Base-by-base conservation (phyloP, 2,329 filamentous ascomycete species). In the Phialophora tarda region DNA sequence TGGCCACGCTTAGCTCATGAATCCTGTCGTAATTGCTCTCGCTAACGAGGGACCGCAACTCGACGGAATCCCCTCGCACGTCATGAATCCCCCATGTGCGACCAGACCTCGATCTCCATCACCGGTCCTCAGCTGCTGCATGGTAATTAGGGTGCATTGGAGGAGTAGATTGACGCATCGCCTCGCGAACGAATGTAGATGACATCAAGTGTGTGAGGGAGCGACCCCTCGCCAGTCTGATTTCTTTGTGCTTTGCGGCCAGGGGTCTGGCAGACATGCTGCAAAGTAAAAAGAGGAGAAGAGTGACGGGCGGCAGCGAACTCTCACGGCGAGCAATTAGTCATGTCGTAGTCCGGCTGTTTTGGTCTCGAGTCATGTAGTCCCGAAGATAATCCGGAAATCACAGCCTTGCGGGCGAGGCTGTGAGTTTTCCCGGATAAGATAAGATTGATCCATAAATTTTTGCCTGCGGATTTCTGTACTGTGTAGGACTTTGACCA, bases 381-480 rank as follows among this genome's bases (percentile, higher is more conserved):
- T 17, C 1, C 48, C 21, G 23, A 28, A 26, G 23, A 51, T 11
- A 4, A 28, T 4, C 48, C 47, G 47, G 21, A 7, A 1, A 23
- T 21, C 47, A 17, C 21, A 41, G 34, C 34, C 34, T 41, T 41
- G 34, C 34, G 14, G 12, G 11, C 34, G 34, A 41, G 14, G 34
- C 3, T 41, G 34, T 17, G 4, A 17, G 17, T 6, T 8, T 8
- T 8, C 38, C 38, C 38, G 4, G 57, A 65, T 65, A 61, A 65
- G 63, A 65, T 65, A 62, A 65, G 57, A 34, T 54, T 55, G 41
- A 51, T 53, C 47, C 62, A 53, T 17, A 53, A 59, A 47, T 30
- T 56, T 55, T 59, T 21, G 24, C 30, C 26, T 55, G 28, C 53
- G 28, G 17, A 51, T 28, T 50, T 51, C 38, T 44, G 38, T 2